These are phyloP conservation scores for Macrolepiota dolichaula DNA, from an alignment of 768 basidiomycete genomes.

Conservation along the genomic window DNA sequence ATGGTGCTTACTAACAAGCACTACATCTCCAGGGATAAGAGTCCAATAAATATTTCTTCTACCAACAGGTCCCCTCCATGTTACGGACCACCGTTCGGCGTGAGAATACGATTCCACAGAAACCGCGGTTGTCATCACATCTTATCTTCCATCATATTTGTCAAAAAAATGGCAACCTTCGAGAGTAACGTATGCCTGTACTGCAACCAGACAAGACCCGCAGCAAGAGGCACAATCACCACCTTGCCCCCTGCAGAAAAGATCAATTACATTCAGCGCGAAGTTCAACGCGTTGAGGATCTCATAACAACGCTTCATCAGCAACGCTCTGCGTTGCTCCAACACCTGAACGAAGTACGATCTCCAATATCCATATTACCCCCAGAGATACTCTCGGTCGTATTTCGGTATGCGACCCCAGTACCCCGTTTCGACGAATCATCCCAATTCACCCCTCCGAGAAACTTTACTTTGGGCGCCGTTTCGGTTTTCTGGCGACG, in stretches of 20 bases:
- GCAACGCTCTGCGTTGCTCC: background rate
- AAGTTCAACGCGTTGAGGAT: background rate
- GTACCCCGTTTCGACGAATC: background rate
- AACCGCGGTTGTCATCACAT: background rate
- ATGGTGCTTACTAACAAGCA: no score
- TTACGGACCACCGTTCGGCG: background rate
- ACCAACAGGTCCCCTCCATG: no score
- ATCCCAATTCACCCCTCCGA: background rate
- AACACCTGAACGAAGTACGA: background rate
- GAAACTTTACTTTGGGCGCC: background rate
- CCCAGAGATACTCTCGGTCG: background rate
- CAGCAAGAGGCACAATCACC: background rate
- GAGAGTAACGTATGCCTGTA: background rate
- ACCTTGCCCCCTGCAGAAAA: background rate
- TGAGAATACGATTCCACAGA: background rate
- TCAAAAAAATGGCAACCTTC: background rate
- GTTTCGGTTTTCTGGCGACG: background rate
- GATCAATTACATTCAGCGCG: background rate
- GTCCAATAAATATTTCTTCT: no score
- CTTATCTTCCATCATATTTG: background rate
- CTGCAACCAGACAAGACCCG: background rate
- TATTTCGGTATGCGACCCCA: background rate
- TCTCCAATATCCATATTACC: constrained; percentile 1
- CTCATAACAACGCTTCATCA: background rate
- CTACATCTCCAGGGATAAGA: no score